Conservation (phyloP, 495 filamentous ascomycete genomes). For the Polyplosphaeria fusca region DNA sequence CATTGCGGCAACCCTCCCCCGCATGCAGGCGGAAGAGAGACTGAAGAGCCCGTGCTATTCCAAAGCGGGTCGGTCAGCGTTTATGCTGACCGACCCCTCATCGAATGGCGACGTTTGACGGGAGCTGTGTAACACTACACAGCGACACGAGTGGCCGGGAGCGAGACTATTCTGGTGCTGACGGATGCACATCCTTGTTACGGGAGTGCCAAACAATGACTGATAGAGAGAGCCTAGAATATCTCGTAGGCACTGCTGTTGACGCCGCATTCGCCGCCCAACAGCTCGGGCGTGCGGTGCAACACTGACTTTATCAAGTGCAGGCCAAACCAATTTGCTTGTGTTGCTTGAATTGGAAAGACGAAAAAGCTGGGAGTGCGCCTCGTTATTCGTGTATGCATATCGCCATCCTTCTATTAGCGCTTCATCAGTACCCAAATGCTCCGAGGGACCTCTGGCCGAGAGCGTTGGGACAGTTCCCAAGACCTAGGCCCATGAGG, state of each 20-base stretch:
- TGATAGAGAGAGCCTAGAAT: not conserved
- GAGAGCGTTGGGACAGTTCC: too few relatives aligned
- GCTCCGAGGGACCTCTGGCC: too few relatives aligned
- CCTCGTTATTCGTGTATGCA: too few relatives aligned
- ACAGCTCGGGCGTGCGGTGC: not conserved
- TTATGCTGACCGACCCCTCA: not conserved
- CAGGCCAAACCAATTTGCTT: not conserved
- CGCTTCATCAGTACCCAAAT: too few relatives aligned
- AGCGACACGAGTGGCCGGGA: not conserved
- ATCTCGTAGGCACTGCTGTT: not conserved
- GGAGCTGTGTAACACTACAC: not conserved
- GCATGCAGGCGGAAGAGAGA: too few relatives aligned
- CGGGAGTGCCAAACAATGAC: not conserved
- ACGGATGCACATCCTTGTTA: not conserved
- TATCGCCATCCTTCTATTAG: too few relatives aligned
- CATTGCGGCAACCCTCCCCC: too few relatives aligned
- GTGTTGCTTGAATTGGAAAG: too few relatives aligned
- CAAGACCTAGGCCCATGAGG: too few relatives aligned
- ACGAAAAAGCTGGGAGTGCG: too few relatives aligned
- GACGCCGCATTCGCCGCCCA: not conserved
- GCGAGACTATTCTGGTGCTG: not conserved
- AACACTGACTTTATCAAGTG: not conserved
- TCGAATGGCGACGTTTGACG: conserved; percentile 1
- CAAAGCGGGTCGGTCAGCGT: too few relatives aligned
- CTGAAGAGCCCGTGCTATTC: too few relatives aligned